phyloP scores from a whole-genome alignment of 371 early-diverging fungal genomes.

The Funneliformis caledonium region DNA sequence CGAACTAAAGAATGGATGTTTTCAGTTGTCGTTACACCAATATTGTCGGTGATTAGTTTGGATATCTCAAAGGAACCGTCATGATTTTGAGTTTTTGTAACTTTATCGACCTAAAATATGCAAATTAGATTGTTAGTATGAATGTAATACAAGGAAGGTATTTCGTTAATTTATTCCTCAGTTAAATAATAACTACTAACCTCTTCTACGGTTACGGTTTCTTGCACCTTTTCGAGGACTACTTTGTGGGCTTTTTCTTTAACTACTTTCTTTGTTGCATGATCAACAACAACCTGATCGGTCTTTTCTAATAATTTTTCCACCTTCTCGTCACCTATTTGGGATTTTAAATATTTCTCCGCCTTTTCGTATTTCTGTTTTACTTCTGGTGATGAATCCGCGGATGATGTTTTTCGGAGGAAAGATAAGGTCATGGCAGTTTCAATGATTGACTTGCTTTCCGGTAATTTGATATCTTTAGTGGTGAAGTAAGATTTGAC shows the following conservation, averaged over 20 bases:
- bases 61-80: constrained; percentile 14
- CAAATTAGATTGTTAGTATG: too few relatives aligned
- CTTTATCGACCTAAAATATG: background rate
- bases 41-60: background rate
- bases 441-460: background rate
- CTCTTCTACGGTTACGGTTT: background rate
- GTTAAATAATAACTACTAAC: background rate
- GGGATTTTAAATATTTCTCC: background rate
- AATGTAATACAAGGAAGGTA: too few relatives aligned
- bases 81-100: background rate
- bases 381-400: background rate
- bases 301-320: constrained; percentile 3
- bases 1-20: background rate
- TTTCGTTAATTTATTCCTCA: background rate
- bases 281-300: constrained; percentile 14
- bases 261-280: background rate
- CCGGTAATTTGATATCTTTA: background rate
- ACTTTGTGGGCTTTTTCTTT: background rate
- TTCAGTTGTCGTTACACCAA: background rate
- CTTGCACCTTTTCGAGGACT: background rate
- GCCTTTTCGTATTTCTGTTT: constrained; percentile 20
- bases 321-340: background rate
- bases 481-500: background rate
- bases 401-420: background rate
- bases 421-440: background rate